Conservation (phyloP, 148 eudicot species). For the Cornus florida region DNA sequence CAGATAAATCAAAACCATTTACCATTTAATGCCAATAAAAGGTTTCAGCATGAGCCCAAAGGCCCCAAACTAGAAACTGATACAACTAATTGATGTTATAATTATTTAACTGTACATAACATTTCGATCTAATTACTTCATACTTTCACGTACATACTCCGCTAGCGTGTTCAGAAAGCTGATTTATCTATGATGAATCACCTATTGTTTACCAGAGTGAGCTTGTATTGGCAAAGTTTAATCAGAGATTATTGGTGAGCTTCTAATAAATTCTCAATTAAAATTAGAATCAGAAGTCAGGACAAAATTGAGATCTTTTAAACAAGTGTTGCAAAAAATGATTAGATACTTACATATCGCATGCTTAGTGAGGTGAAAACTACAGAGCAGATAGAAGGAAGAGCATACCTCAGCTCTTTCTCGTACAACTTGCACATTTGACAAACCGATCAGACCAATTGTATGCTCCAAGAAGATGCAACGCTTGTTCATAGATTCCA, state of each 20-base stretch:
- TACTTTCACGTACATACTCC: too few species aligned
- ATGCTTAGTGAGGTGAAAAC: background rate
- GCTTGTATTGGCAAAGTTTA: background rate
- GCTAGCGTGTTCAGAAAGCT: background rate
- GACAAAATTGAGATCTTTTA: background rate
- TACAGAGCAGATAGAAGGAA: background rate
- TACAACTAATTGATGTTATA: too few species aligned
- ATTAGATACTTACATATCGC: background rate
- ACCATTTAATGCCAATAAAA: too few species aligned
- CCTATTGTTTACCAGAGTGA: background rate
- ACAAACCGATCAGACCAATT: slow-evolving; percentile 49
- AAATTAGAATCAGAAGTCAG: background rate
- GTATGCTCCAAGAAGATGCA: slow-evolving; percentile 87
- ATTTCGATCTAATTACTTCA: too few species aligned
- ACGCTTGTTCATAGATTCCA: slow-evolving; percentile 88
- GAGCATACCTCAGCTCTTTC: slow-evolving; percentile 88
- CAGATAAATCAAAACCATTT: too few species aligned
- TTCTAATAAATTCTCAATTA: background rate
- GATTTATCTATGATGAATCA: background rate
- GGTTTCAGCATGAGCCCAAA: too few species aligned
- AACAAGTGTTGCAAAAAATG: background rate
- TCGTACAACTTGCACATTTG: slow-evolving; percentile 72
- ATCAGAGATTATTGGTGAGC: background rate
- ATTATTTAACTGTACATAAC: too few species aligned
- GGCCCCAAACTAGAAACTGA: too few species aligned